Evolutionary conservation across 805 yeast genomes (phyloP), one percentile per base, ranked within the genome.

Genomic region (Candida sithepensis): DNA sequence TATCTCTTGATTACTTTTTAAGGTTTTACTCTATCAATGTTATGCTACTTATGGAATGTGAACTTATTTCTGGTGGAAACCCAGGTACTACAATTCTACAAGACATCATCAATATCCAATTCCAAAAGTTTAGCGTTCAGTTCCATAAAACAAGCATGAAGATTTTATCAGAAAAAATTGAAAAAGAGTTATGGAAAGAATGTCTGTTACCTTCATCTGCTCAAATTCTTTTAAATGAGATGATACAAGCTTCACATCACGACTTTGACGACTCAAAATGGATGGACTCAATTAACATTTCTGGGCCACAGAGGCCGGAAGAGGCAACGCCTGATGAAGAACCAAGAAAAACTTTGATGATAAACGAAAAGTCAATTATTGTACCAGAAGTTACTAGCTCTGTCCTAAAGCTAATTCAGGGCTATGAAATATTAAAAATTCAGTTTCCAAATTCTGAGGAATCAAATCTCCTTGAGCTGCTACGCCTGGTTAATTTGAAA

Each of bases 131-230:
- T 60, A 67, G 80, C 33, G 70, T 70, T 26, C 70, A 79, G 28
- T 76, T 77, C 55, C 90, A 85, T 53, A 72, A 73, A 42, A 70
- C 70, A 14, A 71, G 77, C 22, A 62, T 79, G 44, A 75, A 73
- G 46, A 61, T 64, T 4, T 65, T 88, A 23, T 69, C 76, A 5
- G 60, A 60, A 3, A 68, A 72, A 16, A 70, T 87, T 47, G 91
- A 86, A 43, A 69, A 70, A 41, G 98, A 91, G 54, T 69, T 69
- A 20, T 92, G 98, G 98, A 80, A 78, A 49, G 96, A 91, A 45
- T 78, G 76, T 18, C 77, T 78, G n/a, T 77, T 82, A 9, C 60
- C 78, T 0, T 60, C 67, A 1, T 60, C 61, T 1, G 63, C 81
- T 2, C 91, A 85, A 57, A 55, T 46, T 3, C 58, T 66, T 13